Evolutionary conservation across 305 asterid genomes (phyloP), one percentile per base, ranked within the genome.

Genomic region (Coffea humblotiana): DNA sequence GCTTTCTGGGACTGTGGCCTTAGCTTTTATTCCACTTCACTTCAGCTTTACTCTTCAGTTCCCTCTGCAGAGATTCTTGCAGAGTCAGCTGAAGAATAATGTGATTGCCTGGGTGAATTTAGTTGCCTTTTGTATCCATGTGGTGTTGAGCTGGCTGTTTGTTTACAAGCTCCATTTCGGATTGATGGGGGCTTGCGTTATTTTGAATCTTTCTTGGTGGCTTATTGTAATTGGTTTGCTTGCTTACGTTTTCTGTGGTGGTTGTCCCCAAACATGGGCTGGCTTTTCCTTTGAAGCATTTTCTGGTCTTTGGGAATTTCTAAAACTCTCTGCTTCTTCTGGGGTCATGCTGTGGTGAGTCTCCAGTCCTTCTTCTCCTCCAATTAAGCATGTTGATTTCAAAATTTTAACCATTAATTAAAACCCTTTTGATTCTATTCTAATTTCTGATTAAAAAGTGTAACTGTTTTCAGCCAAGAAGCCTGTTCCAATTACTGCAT

Each of bases 281-380:
- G 99, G 99, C 0, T 93, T 92, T 43, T 90, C 94, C 32, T 19
- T 61, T 18, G 88, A 95, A 65, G 99, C 99, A 0, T 91, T 93
- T 35, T 70, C 91, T n/a, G 97, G 97, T 0, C 83, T 95, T 37
- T 93, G 98, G 98, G 96, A 91, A 0, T 95, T 95, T 74, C 27
- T 88, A 0, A 92, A 93, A 81, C 91, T 95, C 25, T 95, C 99
- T 0, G 88, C 87, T 63, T 90, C 98, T 43, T 95, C 98, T 19
- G 99, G 99, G 1, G 90, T 94, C 88, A 94, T 94, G 98, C 85
- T 94, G 3, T 94, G 97, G 97, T 93, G 65, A 2, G 58, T 47
- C 45, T 75, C 40, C 37, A 25, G 47, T 64, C n/a, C 54, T 85
- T 78, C 70, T 25, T 27, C 9, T 18, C 43, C n/a, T 68, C 15